Evolutionary conservation across 345 rosid species (phyloP), one percentile per base, ranked within the genome.

Genomic region (Viola odorata): DNA sequence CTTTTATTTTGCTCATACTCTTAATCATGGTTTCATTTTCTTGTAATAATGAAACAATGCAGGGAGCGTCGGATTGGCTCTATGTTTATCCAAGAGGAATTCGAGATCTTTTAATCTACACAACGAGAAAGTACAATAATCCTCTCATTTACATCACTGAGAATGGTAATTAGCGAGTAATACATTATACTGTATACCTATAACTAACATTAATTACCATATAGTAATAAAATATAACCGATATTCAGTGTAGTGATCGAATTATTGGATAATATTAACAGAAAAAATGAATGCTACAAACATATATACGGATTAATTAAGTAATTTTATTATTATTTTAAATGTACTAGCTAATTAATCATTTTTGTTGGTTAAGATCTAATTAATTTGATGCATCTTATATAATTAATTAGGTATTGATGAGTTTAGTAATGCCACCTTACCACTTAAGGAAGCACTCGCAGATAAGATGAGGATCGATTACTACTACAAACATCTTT

Each of bases 391-490:
- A 41, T 5, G 45, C 5, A 41, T 9, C 45, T 41, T 42, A 42
- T 42, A 42, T 42, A 44, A 11, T 44, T 44, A 10, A 32, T 1
- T 11, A 70, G 79, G 79, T 3, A 14, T 70, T 38, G 58, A 42
- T 45, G 72, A 67, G 45, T 42, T 12, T 6, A 67, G 63, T 8
- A 68, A 63, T 45, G 60, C 40, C 44, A 57, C 67, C 7, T 32
- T 66, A 41, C n/a, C 68, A 15, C 47, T 58, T 3, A 50, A 69
- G 54, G 69, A 69, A 62, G 62, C 61, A 13, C 62, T 61, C 37
- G 56, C 2, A 15, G 78, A 74, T 50, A 53, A 41, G 8, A 49
- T 12, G 55, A 74, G 78, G 41, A 48, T 74, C 17, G 62, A 65
- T 55, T 74, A 61, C 61, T 37, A 51, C 36, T 48, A 37, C 53